Conservation (phyloP, 2,329 filamentous ascomycete genomes). For the Diaporthe eres region DNA sequence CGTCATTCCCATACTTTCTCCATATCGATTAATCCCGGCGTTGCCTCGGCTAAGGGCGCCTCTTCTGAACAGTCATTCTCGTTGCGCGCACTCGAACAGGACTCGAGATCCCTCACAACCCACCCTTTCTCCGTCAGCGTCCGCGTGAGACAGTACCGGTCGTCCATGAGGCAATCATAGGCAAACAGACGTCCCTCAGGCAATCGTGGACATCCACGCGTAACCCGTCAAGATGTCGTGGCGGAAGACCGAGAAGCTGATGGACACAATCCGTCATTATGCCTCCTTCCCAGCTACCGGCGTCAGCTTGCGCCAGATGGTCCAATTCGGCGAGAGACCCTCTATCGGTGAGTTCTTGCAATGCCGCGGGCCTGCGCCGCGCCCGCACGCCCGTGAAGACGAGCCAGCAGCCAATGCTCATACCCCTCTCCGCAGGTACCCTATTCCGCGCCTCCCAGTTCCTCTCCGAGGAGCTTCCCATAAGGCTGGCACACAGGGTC, state of each 20-base stretch:
- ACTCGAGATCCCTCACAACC: slow-evolving; percentile 6
- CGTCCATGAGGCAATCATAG: slow-evolving; percentile 41
- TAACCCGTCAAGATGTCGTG: slow-evolving; percentile 81
- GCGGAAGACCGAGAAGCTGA: slow-evolving; percentile 90
- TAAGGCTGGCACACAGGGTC: slow-evolving; percentile 94
- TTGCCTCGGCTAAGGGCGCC: slow-evolving; percentile 41
- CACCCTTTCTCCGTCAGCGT: no score
- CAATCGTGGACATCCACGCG: slow-evolving; percentile 43
- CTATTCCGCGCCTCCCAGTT: slow-evolving; percentile 98
- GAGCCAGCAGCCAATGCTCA: slow-evolving; percentile 34
- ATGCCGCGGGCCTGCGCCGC: slow-evolving; percentile 30
- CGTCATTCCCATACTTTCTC: slow-evolving; percentile 33
- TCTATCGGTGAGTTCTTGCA: slow-evolving; percentile 77
- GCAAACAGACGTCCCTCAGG: slow-evolving; percentile 33
- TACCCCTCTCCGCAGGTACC: slow-evolving; percentile 73
- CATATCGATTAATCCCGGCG: slow-evolving; percentile 41
- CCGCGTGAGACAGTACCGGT: neutral
- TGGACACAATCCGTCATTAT: slow-evolving; percentile 98
- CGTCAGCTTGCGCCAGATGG: slow-evolving; percentile 97
- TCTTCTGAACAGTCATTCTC: slow-evolving; percentile 5
- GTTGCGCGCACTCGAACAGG: slow-evolving; percentile 12
- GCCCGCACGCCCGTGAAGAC: neutral
- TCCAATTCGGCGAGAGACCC: slow-evolving; percentile 95
- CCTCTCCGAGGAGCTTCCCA: slow-evolving; percentile 96
- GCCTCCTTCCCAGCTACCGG: slow-evolving; percentile 97